These are phyloP conservation scores for Stropharia rugosoannulata DNA, from an alignment of 768 basidiomycete species.

Conservation along the genomic window DNA sequence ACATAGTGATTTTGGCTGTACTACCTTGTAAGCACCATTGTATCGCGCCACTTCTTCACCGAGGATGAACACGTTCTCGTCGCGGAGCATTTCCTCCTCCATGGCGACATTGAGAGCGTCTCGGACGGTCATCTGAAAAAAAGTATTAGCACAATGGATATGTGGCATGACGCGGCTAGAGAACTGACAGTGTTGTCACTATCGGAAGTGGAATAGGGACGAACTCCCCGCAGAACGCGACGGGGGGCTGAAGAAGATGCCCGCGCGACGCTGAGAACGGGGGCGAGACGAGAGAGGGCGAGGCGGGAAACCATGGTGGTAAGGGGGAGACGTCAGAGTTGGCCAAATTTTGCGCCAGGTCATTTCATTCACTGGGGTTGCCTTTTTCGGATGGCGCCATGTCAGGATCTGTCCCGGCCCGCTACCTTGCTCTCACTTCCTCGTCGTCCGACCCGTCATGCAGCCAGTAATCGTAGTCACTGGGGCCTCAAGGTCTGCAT, in stretches of 20 bases:
- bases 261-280: slow-evolving; percentile 52
- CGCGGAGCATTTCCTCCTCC: slow-evolving; percentile 99
- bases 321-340: slow-evolving; percentile 29
- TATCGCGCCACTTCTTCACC: slow-evolving; percentile 99
- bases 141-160: slow-evolving; percentile 4
- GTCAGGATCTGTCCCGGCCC: slow-evolving; percentile 7
- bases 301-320: slow-evolving; percentile 60
- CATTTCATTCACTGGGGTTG: slow-evolving; percentile 26
- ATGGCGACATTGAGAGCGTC: slow-evolving; percentile 97
- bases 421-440: slow-evolving; percentile 1
- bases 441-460: slow-evolving; percentile 11
- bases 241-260: slow-evolving; percentile 41
- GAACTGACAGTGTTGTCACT: slow-evolving; percentile 41
- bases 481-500: slow-evolving; percentile 74
- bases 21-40: slow-evolving; percentile 95
- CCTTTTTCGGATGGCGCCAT: slow-evolving; percentile 19
- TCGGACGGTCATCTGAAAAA: slow-evolving; percentile 88
- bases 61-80: slow-evolving; percentile 91
- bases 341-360: slow-evolving; percentile 24
- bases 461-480: slow-evolving; percentile 75
- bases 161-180: slow-evolving; percentile 21
- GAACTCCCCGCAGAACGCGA: slow-evolving; percentile 40
- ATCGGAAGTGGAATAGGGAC: slow-evolving; percentile 63
- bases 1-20: background rate
- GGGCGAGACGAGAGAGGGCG: slow-evolving; percentile 64